phyloP scores from a whole-genome alignment of 495 filamentous ascomycete species.

The Annulohypoxylon bovei region DNA sequence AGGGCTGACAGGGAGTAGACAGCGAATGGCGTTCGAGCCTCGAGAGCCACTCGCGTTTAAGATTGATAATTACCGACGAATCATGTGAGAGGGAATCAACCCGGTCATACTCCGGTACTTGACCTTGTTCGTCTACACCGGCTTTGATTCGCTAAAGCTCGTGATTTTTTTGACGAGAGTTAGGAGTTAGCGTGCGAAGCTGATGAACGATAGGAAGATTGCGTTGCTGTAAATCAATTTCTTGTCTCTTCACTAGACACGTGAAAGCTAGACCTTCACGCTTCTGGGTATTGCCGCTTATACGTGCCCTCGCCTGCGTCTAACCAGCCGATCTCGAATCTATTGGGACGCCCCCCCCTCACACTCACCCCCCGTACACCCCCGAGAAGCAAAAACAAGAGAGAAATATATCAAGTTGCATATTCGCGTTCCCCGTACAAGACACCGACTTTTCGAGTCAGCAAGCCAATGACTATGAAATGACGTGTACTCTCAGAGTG shows the following conservation, averaged over 20 bases:
- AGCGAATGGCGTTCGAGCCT: slow-evolving; percentile 29
- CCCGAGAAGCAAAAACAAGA: slow-evolving; percentile 33
- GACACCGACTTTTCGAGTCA: slow-evolving; percentile 41
- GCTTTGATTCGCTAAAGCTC: slow-evolving; percentile 27
- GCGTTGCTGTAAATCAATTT: slow-evolving; percentile 26
- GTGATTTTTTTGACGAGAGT: neutral
- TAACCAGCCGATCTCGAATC: slow-evolving; percentile 42
- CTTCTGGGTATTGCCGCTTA: slow-evolving; percentile 44
- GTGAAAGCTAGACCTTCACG: slow-evolving; percentile 24
- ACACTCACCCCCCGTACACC: slow-evolving; percentile 10
- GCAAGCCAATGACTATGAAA: slow-evolving; percentile 37
- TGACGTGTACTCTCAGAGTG: slow-evolving; percentile 37
- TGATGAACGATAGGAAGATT: slow-evolving; percentile 25
- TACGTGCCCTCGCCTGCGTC: slow-evolving; percentile 25
- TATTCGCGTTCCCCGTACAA: slow-evolving; percentile 18
- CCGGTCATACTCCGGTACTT: slow-evolving; percentile 26
- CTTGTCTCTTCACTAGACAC: slow-evolving; percentile 43
- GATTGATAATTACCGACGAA: slow-evolving; percentile 38
- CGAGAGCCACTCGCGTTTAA: slow-evolving; percentile 34
- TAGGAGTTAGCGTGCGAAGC: slow-evolving; percentile 23
- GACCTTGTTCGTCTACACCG: slow-evolving; percentile 24
- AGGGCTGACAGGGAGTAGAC: slow-evolving; percentile 34
- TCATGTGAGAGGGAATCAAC: slow-evolving; percentile 14
- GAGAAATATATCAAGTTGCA: slow-evolving; percentile 30
- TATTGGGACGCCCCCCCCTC: slow-evolving; percentile 32